Conservation (phyloP, 305 asterid genomes). For the Rubia peregrina region DNA sequence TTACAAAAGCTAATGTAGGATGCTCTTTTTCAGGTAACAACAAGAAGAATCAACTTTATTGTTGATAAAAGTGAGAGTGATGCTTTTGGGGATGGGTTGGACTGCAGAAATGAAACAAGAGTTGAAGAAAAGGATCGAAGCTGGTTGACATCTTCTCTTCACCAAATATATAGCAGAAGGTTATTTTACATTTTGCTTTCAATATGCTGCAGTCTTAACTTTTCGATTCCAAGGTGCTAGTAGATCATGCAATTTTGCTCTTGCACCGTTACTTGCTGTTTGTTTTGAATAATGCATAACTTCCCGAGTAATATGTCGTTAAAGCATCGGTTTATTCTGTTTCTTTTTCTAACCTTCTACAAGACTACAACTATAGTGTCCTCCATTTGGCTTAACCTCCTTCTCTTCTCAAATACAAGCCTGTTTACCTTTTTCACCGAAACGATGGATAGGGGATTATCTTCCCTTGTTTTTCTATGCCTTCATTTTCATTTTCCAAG, state of each 20-base stretch:
- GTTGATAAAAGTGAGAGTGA: slow-evolving; percentile 57
- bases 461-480: slow-evolving; percentile 4
- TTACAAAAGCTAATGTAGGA: slow-evolving; percentile 1
- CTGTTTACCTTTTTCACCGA: neutral
- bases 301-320: neutral
- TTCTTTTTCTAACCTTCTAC: neutral
- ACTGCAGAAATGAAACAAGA: slow-evolving; percentile 38
- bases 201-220: neutral
- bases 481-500: neutral
- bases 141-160: slow-evolving; percentile 92
- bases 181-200: slow-evolving; percentile 16
- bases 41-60: slow-evolving; percentile 89
- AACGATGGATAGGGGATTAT: neutral
- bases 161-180: slow-evolving; percentile 99
- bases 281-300: neutral
- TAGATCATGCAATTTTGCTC: neutral
- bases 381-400: neutral
- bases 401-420: neutral
- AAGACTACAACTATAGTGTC: neutral
- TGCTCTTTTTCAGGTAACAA: slow-evolving; percentile 70
- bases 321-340: neutral
- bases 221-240: neutral
- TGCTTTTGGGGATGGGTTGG: slow-evolving; percentile 43
- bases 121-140: slow-evolving; percentile 84
- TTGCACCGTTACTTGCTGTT: neutral